These are phyloP conservation scores for Scheffersomyces lignicola DNA, from an alignment of 1,139 yeast genomes.

Conservation along the genomic window DNA sequence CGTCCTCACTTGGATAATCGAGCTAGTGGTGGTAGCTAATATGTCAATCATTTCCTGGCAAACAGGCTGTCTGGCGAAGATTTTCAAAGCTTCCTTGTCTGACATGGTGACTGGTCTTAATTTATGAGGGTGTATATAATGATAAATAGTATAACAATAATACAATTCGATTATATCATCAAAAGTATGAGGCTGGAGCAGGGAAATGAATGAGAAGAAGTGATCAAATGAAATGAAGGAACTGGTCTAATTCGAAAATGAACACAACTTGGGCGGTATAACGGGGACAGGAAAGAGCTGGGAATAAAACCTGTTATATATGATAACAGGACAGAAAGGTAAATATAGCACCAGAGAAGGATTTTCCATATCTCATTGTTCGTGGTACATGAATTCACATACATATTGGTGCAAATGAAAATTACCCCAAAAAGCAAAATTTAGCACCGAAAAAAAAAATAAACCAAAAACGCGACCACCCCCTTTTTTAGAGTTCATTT, in stretches of 20 bases:
- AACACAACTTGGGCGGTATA: too few species aligned
- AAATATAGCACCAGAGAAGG: background rate
- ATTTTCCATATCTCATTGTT: constrained; percentile 1
- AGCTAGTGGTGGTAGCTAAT: constrained; percentile 74
- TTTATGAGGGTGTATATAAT: background rate
- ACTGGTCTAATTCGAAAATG: too few species aligned
- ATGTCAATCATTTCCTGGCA: constrained; percentile 75
- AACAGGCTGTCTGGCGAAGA: constrained; percentile 78
- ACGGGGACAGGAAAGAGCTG: too few species aligned
- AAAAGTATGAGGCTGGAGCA: too few species aligned
- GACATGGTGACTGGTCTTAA: constrained; percentile 27
- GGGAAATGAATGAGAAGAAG: too few species aligned
- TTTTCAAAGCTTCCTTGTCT: constrained; percentile 62
- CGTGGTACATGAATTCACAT: constrained; percentile 1
- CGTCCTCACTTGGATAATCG: constrained; percentile 64
- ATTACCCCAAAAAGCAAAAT: constrained; percentile 4
- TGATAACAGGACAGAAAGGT: background rate
- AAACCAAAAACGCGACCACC: background rate
- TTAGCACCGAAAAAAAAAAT: background rate
- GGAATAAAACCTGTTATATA: too few species aligned
- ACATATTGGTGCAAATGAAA: constrained; percentile 2
- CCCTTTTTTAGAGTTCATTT: constrained; percentile 3
- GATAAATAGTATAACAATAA: too few species aligned
- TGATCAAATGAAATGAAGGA: too few species aligned
- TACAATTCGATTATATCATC: too few species aligned